Evolutionary conservation across 805 yeast genomes (phyloP).

Genomic region (Ogataea nitratoaversa): DNA sequence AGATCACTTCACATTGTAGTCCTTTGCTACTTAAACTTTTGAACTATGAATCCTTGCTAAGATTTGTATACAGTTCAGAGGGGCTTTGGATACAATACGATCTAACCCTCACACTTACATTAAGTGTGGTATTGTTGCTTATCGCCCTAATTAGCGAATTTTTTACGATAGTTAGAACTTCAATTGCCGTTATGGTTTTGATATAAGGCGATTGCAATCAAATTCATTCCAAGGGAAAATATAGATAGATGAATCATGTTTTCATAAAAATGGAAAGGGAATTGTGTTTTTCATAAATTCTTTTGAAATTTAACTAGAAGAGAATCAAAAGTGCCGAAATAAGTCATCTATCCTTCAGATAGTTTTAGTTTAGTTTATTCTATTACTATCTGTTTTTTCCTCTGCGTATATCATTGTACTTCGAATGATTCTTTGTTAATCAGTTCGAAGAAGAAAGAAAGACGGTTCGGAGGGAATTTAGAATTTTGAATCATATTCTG

Average conservation of each 20-base stretch:
- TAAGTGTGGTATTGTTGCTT: conserved; percentile 26
- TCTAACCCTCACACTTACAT: conserved; percentile 18
- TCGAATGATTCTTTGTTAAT: conserved; percentile 25
- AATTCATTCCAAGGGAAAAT: conserved; percentile 34
- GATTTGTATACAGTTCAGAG: not conserved
- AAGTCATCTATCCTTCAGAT: conserved; percentile 3
- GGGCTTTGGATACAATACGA: conserved; percentile 21
- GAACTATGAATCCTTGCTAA: not conserved
- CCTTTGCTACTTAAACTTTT: conserved; percentile 9
- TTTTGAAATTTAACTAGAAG: not conserved
- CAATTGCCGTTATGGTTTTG: no score
- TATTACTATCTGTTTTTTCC: conserved; percentile 26
- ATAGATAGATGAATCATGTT: conserved; percentile 4
- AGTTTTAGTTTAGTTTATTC: not conserved
- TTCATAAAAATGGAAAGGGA: conserved; percentile 4
- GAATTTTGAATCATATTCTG: conserved; percentile 1
- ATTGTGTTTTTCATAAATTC: conserved; percentile 2
- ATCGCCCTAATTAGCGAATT: conserved; percentile 5
- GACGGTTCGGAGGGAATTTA: conserved; percentile 12
- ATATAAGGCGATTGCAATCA: conserved; percentile 20
- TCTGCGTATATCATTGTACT: conserved; percentile 26
- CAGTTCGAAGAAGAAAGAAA: conserved; percentile 26
- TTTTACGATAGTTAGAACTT: no score
- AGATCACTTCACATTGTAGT: conserved; percentile 24
- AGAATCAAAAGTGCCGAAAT: not conserved